Evolutionary conservation across 257 asterid species (phyloP).

Genomic region (Solanum microdontum): DNA sequence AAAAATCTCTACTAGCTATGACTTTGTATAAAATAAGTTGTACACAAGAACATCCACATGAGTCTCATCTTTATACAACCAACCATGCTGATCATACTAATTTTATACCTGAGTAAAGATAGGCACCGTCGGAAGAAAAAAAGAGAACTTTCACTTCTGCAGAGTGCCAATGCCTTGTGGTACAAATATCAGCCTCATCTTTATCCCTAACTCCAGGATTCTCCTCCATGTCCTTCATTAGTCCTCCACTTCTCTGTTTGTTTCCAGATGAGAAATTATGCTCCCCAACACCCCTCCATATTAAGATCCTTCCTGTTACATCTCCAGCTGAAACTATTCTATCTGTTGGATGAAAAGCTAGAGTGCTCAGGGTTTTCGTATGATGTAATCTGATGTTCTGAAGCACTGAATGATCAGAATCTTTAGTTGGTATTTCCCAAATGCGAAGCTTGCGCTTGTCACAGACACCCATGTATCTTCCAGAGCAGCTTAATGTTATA

Average conservation of each 20-base stretch:
- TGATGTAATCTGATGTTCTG: slow-evolving; percentile 69
- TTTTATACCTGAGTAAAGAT: slow-evolving; percentile 80
- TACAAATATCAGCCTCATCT: slow-evolving; percentile 84
- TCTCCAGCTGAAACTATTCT: slow-evolving; percentile 89
- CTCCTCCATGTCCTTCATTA: slow-evolving; percentile 37
- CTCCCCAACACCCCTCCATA: slow-evolving; percentile 86
- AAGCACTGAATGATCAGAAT: slow-evolving; percentile 32
- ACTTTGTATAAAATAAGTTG: not conserved
- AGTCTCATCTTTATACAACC: not conserved
- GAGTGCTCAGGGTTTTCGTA: slow-evolving; percentile 49
- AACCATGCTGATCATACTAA: not conserved
- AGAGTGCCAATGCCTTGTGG: slow-evolving; percentile 99
- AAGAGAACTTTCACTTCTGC: slow-evolving; percentile 64
- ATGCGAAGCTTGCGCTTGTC: slow-evolving; percentile 55
- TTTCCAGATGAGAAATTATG: slow-evolving; percentile 17
- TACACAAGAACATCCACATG: not conserved
- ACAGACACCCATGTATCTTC: slow-evolving; percentile 49
- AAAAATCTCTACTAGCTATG: not conserved
- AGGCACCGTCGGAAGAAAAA: slow-evolving; percentile 92
- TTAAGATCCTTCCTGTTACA: slow-evolving; percentile 73
- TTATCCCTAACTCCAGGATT: slow-evolving; percentile 68
- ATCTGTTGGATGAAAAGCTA: slow-evolving; percentile 93
- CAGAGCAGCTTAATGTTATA: slow-evolving; percentile 46
- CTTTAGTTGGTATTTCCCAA: slow-evolving; percentile 76
- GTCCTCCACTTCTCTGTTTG: slow-evolving; percentile 20